Percentiles rank a stretch among this genome's conserved stretches.
Evolutionary conservation across 352 stramenopile genomes (phyloP).

Genomic region (Globisporangium carolinianum): DNA sequence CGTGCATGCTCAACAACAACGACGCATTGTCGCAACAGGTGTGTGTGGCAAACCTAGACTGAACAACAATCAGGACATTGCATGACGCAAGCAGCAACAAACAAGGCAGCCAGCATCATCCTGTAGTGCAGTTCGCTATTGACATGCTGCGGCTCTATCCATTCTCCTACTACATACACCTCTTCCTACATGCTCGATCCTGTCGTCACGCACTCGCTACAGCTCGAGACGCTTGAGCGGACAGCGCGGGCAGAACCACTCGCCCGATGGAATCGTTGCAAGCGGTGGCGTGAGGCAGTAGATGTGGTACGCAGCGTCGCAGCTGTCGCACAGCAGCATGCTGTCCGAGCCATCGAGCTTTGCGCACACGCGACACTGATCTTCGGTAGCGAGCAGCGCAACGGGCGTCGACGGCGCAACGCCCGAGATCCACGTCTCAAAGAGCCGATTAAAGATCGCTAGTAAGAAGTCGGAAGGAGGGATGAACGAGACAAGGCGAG

Average conservation of each 20-base stretch:
- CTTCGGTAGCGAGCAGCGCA: conserved; percentile 47
- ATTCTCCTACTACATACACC: no score
- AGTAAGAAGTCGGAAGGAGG: not conserved
- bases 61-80: no score
- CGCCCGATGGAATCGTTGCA: conserved; percentile 46
- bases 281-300: conserved; percentile 72
- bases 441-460: conserved; percentile 78
- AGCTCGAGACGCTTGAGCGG: conserved; percentile 35
- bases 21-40: no score
- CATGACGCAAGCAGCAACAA: no score
- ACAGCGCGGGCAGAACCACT: conserved; percentile 80
- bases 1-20: no score
- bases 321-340: conserved; percentile 83
- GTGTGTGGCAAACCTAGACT: no score
- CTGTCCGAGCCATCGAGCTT: conserved; percentile 60
- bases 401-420: conserved; percentile 45
- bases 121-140: no score
- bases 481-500: no score
- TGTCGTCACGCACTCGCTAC: not conserved
- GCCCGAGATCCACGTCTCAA: conserved; percentile 66
- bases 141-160: not conserved
- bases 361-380: conserved; percentile 59
- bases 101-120: no score
- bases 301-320: conserved; percentile 77
- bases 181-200: not conserved